Evolutionary conservation across 1,284 basidiomycete genomes (phyloP), one percentile per base, ranked within the genome.

Genomic region (Neolentinus lepideus): DNA sequence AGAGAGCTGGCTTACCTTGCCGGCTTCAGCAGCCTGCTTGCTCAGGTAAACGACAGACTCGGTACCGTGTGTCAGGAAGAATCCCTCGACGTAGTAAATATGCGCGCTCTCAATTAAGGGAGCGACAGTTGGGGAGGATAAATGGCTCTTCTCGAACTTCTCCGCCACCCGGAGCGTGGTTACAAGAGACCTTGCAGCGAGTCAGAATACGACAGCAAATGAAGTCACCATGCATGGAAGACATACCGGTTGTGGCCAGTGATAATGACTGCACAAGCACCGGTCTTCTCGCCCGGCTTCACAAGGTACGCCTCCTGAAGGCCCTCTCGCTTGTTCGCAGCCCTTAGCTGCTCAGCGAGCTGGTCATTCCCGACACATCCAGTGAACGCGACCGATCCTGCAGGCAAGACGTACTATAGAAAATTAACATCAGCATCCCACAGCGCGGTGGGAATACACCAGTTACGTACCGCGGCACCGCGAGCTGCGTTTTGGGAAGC

Each of bases 401-500:
- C 78, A 4, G 94, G 94, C 51, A 96, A 84, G 54, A 95, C 76
- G 69, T 97, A 98, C 94, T 96, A 56, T 2, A 38, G 55, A 36
- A 21, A 27, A 52, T n/a, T 16, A 43, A 4, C 19, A n/a, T n/a
- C 38, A 43, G 38, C 38, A 3, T 43, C 3, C 38, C 8, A 43
- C 19, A 6, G 12, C 29, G 4, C 29, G 29, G 53, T 36, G 31
- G 29, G 26, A 25, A 35, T 59, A 14, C 21, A 36, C 27, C 26
- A 52, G n/a, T 21, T 46, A 84, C 93, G 67, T 74, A 98, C 93
- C 58, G 97, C 93, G 64, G 95, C 96, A 63, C 88, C 94, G 58
- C 97, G 90, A 57, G 96, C 95, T 62, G 94, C 85, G 69, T 99
- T 99, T 73, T 99, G 97, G 24, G 94, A 86, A 38, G 95, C 96